A percentile compares a stretch with the other conserved stretches of the same genome.
Evolutionary conservation across 495 filamentous ascomycete species (phyloP).

Genomic region (Podospora bellae-mahoneyi): DNA sequence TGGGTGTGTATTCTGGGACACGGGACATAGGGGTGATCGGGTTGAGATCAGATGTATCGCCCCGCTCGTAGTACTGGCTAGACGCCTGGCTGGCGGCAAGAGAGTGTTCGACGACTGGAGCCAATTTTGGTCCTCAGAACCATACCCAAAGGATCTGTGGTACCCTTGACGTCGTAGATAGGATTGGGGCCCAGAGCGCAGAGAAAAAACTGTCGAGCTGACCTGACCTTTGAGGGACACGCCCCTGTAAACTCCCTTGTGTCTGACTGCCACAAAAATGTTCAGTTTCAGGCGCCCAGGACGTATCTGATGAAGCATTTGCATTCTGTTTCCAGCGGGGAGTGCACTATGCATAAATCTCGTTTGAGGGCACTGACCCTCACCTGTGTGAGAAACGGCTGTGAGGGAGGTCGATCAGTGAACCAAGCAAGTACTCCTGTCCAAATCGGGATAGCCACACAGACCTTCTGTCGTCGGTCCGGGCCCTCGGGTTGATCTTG

Average conservation of each 20-base stretch:
- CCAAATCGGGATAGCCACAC: constrained; percentile 27
- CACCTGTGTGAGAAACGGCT: constrained; percentile 18
- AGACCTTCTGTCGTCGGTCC: constrained; percentile 18
- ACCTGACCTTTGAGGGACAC: constrained; percentile 5
- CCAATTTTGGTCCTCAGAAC: constrained; percentile 17
- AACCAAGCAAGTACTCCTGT: constrained; percentile 27
- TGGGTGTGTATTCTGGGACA: constrained; percentile 24
- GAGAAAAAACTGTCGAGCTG: constrained; percentile 5
- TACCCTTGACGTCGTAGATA: constrained; percentile 18
- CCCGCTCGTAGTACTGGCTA: neutral
- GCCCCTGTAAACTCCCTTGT: neutral
- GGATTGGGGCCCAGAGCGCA: constrained; percentile 1
- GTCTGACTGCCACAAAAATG: neutral
- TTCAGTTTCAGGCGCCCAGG: neutral
- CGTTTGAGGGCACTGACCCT: constrained; percentile 26
- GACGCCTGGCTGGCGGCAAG: neutral
- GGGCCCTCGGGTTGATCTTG: constrained; percentile 21
- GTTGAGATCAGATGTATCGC: constrained; percentile 20
- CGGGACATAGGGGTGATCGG: constrained; percentile 27
- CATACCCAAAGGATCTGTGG: constrained; percentile 17
- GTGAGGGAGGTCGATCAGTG: constrained; percentile 25
- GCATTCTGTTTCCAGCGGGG: constrained; percentile 1
- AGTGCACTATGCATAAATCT: constrained; percentile 12
- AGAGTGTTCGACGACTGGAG: neutral
- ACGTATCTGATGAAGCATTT: neutral